phyloP scores from a whole-genome alignment of 805 yeast genomes.

The Brettanomyces nanus region DNA sequence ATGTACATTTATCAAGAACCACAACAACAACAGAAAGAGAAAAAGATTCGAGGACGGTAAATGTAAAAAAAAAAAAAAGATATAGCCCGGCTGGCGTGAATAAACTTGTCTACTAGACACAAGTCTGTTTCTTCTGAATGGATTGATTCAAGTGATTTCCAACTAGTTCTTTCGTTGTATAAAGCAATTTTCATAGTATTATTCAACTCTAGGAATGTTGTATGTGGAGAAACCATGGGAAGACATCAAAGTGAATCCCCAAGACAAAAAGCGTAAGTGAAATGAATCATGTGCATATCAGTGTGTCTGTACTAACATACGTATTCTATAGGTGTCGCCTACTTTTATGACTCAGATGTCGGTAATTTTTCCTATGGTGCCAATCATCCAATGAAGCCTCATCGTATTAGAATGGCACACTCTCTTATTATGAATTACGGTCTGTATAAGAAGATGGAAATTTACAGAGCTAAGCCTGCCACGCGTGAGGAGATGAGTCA shows the following conservation, averaged over 20 bases:
- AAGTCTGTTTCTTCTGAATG: no score
- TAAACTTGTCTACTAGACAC: no score
- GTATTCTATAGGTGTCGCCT: constrained; percentile 47
- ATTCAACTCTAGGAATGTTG: constrained; percentile 12
- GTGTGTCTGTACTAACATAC: constrained; percentile 2
- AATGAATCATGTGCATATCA: background rate
- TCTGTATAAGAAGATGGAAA: constrained; percentile 92
- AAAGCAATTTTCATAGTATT: no score
- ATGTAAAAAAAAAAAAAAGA: no score
- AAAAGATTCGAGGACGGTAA: no score
- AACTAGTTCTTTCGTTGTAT: no score
- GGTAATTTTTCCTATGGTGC: constrained; percentile 98
- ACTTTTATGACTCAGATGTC: constrained; percentile 83
- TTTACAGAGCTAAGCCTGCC: constrained; percentile 95
- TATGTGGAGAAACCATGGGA: constrained; percentile 55
- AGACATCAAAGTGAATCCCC: constrained; percentile 47
- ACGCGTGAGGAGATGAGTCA: constrained; percentile 97
- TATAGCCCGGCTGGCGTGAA: no score
- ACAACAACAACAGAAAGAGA: no score
- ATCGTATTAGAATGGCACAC: constrained; percentile 97
- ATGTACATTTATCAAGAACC: no score
- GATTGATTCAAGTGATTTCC: no score
- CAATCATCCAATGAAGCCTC: constrained; percentile 99
- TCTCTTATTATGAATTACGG: constrained; percentile 96
- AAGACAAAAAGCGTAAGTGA: constrained; percentile 39